These are phyloP conservation scores for Amaranthus cruentus DNA, from an alignment of 148 eudicot species.

Conservation along the genomic window DNA sequence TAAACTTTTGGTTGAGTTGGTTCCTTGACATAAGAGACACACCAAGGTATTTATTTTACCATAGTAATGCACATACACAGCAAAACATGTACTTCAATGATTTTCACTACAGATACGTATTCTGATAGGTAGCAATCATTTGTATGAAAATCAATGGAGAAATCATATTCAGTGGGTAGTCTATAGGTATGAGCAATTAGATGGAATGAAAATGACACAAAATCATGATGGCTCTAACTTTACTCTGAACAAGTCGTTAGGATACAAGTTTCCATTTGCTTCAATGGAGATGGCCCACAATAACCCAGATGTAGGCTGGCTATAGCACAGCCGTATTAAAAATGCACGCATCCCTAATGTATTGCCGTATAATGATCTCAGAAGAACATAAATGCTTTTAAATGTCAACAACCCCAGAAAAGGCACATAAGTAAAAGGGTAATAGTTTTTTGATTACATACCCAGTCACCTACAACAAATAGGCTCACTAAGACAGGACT, in stretches of 20 bases:
- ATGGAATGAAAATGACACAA: background rate
- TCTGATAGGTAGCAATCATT: background rate
- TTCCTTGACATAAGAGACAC: too few relatives aligned
- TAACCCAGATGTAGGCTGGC: background rate
- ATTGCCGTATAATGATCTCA: background rate
- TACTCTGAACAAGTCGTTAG: background rate
- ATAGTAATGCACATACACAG: background rate
- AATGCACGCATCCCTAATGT: background rate
- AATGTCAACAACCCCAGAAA: too few relatives aligned
- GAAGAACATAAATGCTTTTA: background rate
- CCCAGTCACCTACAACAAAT: constrained; percentile 91
- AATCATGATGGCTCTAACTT: background rate
- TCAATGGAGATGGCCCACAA: background rate
- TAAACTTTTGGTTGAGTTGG: too few relatives aligned
- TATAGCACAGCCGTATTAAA: background rate
- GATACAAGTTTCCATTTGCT: constrained; percentile 2
- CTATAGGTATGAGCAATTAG: background rate
- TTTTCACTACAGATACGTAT: background rate
- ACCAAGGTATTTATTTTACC: too few relatives aligned
- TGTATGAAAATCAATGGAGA: background rate
- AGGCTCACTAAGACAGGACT: constrained; percentile 65
- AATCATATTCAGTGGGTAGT: background rate
- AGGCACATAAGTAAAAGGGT: background rate
- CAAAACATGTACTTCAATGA: background rate
- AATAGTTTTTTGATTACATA: constrained; percentile 27